Base-by-base conservation (phyloP, 2,329 filamentous ascomycete species). In the Atkinsonella texensis region DNA sequence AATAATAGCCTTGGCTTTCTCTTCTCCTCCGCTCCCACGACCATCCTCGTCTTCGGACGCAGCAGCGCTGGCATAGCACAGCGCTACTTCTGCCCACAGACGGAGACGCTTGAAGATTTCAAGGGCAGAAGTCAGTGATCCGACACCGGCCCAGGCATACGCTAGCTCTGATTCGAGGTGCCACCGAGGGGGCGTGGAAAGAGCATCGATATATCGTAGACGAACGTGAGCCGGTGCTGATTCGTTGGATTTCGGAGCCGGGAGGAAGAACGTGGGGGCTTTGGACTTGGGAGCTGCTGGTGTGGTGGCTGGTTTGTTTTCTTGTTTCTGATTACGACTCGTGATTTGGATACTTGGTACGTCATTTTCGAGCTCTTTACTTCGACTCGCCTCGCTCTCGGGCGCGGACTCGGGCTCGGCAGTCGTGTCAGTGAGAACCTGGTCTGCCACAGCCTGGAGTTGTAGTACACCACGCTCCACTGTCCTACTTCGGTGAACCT, bases 51-150 rank as follows among this genome's bases (percentile, higher is more conserved):
- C 78, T 0, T 84, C 87, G 0, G 81, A 75, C 49, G 69, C 72
- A 18, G 70, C 79, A 45, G 65, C 74, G 63, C 69, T 75, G 12
- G 89, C 90, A 60, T 89, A 84, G 65, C 93, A 98, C 1, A 98
- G 75, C 0, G 93, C 91, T 4, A 90, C 89, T 68, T 98, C 93
- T 1, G 93, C 87, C 89, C 93, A 97, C 66, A 97, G 84, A 52
- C 89, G 83, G 17, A 98, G 72, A 3, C 93, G 80, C 69, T 95
- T 90, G 69, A 97, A 98, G 54, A 98, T 97, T 54, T 96, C 93
- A 1, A 98, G 77, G 0, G 93, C 93, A 0, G 90, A 95, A 3
- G 88, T 77, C 2, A 98, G 72, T 41, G 89, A 94, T 10, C 93
- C 93, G 2, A 96, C 79, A 46, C 81, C 79, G 0, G 90, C 86